phyloP scores from a whole-genome alignment of 192 early-diverging fungal genomes.

The Coemansia asiatica region DNA sequence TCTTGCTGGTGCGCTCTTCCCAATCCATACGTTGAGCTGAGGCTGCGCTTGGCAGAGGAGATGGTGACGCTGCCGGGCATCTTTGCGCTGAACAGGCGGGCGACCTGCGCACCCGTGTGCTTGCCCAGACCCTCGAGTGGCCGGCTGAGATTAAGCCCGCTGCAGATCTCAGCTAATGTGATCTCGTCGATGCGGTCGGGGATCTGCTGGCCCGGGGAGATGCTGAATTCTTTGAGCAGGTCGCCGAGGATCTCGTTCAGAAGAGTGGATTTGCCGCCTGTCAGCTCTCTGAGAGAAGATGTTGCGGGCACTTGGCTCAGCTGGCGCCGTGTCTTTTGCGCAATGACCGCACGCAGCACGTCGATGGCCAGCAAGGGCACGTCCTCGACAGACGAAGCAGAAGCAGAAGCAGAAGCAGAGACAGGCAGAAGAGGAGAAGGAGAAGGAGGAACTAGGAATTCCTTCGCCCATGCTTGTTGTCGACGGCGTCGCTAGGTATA shows the following conservation, averaged over 20 bases:
- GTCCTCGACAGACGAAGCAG: constrained; percentile 61
- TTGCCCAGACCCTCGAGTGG: constrained; percentile 70
- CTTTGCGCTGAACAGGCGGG: constrained; percentile 83
- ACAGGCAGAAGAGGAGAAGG: no score
- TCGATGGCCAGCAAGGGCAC: constrained; percentile 75
- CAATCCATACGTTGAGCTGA: constrained; percentile 57
- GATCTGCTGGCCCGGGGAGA: constrained; percentile 64
- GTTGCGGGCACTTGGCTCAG: constrained; percentile 66
- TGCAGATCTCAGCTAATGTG: constrained; percentile 79
- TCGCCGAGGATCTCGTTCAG: constrained; percentile 98
- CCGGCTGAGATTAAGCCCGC: constrained; percentile 58
- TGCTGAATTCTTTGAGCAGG: constrained; percentile 86
- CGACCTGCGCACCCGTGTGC: constrained; percentile 72
- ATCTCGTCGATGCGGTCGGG: constrained; percentile 90
- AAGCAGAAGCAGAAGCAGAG: constrained; percentile 58
- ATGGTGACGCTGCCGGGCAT: constrained; percentile 92
- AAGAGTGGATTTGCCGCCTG: constrained; percentile 93
- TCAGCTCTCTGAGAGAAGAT: constrained; percentile 72
- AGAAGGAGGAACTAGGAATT: no score
- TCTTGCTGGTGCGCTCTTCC: constrained; percentile 73
- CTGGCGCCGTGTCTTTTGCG: constrained; percentile 87
- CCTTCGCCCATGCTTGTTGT: no score
- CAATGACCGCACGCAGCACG: constrained; percentile 80
- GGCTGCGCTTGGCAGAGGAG: constrained; percentile 65
- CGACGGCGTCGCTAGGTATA: constrained; percentile 13